These are phyloP conservation scores for Cercospora janseana DNA, from an alignment of 2,329 filamentous ascomycete species.

Conservation along the genomic window DNA sequence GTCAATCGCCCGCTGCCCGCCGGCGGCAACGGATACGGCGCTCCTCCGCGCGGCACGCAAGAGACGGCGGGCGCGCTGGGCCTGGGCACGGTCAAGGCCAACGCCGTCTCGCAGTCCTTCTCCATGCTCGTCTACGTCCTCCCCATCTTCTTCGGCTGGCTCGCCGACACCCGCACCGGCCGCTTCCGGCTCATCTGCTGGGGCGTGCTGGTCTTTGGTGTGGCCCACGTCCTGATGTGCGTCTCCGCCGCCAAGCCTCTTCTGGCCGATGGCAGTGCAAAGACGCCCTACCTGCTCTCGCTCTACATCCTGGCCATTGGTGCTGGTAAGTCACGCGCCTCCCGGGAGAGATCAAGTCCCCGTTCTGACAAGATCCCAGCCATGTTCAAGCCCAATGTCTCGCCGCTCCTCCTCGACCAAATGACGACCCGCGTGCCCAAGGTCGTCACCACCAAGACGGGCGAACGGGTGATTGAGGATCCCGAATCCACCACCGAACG, in stretches of 20 bases:
- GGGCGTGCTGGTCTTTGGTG: slow-evolving; percentile 42
- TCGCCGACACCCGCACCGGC: slow-evolving; percentile 46
- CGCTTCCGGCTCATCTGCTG: slow-evolving; percentile 42
- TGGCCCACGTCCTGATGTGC: slow-evolving; percentile 39
- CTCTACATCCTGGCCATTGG: slow-evolving; percentile 44
- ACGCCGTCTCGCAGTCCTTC: slow-evolving; percentile 55
- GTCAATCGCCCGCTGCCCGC: slow-evolving; percentile 37
- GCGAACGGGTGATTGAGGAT: slow-evolving; percentile 49
- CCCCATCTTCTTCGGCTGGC: slow-evolving; percentile 51
- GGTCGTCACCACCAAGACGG: slow-evolving; percentile 41
- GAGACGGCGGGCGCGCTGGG: slow-evolving; percentile 56
- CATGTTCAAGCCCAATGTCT: slow-evolving; percentile 72
- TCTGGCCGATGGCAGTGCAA: slow-evolving; percentile 38
- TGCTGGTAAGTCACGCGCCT: slow-evolving; percentile 51
- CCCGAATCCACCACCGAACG: slow-evolving; percentile 47
- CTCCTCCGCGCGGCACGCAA: slow-evolving; percentile 42
- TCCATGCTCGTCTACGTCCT: slow-evolving; percentile 57
- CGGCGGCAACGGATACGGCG: slow-evolving; percentile 27
- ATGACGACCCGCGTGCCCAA: slow-evolving; percentile 41
- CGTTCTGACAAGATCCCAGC: slow-evolving; percentile 6
- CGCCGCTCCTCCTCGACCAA: slow-evolving; percentile 50
- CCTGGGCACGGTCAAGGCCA: slow-evolving; percentile 67
- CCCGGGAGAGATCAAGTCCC: slow-evolving; percentile 39
- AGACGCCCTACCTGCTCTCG: slow-evolving; percentile 43
- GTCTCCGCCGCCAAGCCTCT: slow-evolving; percentile 27